Conservation (phyloP, 495 filamentous ascomycete genomes). For the Neurospora pannonica region DNA sequence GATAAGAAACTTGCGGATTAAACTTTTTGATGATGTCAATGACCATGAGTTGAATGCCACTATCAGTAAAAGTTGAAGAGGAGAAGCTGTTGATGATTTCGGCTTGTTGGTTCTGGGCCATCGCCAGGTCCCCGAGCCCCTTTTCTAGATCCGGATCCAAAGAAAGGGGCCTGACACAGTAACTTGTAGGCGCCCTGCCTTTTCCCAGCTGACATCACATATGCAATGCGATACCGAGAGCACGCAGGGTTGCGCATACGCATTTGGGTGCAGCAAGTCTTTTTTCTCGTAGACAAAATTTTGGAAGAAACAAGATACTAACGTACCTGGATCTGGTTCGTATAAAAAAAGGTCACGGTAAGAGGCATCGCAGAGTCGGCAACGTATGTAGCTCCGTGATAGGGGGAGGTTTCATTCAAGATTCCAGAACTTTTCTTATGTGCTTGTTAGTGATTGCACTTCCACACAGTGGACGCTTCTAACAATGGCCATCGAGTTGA, state of each 20-base stretch:
- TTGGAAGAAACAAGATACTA: too few relatives aligned
- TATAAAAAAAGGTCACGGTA: too few relatives aligned
- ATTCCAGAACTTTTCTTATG: neutral
- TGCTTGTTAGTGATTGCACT: neutral
- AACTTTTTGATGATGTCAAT: neutral
- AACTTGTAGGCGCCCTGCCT: neutral
- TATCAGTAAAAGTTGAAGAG: neutral
- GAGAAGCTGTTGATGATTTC: neutral
- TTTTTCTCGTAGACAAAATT: neutral
- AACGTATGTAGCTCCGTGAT: neutral
- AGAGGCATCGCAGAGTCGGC: neutral
- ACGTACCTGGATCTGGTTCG: neutral
- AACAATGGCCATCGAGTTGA: neutral
- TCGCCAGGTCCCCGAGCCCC: neutral
- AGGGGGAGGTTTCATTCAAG: neutral
- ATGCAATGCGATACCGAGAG: neutral
- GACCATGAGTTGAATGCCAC: neutral
- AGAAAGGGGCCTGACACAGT: neutral
- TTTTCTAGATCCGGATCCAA: neutral
- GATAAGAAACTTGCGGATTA: neutral
- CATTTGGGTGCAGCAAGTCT: neutral
- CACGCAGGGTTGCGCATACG: neutral
- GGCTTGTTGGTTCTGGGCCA: neutral
- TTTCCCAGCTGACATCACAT: neutral
- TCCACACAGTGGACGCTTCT: neutral